phyloP scores from a whole-genome alignment of 169 alveolate genomes.

The Plasmodium coatneyi region DNA sequence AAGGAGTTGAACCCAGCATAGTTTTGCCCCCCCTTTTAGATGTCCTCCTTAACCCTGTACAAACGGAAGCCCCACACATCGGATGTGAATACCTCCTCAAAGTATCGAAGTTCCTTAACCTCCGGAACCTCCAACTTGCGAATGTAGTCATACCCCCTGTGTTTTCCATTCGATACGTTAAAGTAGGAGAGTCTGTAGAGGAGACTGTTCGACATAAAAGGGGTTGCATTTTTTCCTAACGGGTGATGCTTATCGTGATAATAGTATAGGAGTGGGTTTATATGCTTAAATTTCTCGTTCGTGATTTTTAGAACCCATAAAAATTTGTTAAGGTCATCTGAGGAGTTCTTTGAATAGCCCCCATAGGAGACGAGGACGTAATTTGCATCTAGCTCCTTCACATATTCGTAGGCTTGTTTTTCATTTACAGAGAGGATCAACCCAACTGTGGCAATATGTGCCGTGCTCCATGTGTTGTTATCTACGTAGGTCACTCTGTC shows the following conservation, averaged over 20 bases:
- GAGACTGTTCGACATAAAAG: conserved; percentile 91
- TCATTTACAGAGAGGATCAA: conserved; percentile 91
- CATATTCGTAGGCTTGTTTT: conserved; percentile 93
- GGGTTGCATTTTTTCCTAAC: conserved; percentile 93
- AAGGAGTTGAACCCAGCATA: not conserved
- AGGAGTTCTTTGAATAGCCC: conserved; percentile 94
- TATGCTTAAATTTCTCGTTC: conserved; percentile 80
- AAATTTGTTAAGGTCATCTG: conserved; percentile 98
- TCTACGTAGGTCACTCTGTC: conserved; percentile 97
- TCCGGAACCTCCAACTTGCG: conserved; percentile 84
- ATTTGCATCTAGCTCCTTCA: conserved; percentile 94
- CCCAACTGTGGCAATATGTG: conserved; percentile 98
- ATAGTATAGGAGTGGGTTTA: conserved; percentile 63
- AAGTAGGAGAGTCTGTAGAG: conserved; percentile 95
- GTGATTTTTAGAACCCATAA: conserved; percentile 98
- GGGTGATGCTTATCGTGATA: conserved; percentile 81
- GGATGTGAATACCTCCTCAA: conserved; percentile 97
- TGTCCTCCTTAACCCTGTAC: conserved; percentile 87
- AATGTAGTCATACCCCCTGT: conserved; percentile 94
- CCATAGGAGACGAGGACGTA: conserved; percentile 97
- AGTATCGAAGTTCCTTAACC: conserved; percentile 89
- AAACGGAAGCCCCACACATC: conserved; percentile 98
- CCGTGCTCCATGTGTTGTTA: conserved; percentile 98
- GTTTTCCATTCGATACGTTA: conserved; percentile 91
- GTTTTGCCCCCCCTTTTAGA: not conserved